Conservation (phyloP, 345 rosid species). For the Mercurialis annua region DNA sequence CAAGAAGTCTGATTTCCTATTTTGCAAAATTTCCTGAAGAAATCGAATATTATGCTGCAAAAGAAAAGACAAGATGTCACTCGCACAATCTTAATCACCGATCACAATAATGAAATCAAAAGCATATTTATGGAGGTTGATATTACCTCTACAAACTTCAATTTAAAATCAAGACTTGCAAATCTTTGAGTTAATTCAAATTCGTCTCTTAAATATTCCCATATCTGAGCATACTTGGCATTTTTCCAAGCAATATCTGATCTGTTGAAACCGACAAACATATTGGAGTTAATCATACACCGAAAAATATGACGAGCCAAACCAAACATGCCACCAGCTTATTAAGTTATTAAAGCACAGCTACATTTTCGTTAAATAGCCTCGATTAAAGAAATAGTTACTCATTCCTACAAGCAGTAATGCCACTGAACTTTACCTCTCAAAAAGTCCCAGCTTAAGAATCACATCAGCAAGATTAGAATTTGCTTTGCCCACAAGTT, state of each 20-base stretch:
- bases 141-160: conserved; percentile 86
- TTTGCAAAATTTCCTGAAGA: conserved; percentile 93
- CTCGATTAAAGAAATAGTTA: not conserved
- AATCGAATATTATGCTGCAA: conserved; percentile 91
- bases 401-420: not conserved
- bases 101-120: not conserved
- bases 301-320: not conserved
- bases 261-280: conserved; percentile 38
- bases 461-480: conserved; percentile 94
- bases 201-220: conserved; percentile 94
- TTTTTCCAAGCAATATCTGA: conserved; percentile 99
- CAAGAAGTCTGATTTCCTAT: conserved; percentile 86
- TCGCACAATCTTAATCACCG: not conserved
- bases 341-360: not conserved
- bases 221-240: conserved; percentile 86
- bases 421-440: conserved; percentile 53
- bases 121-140: not conserved
- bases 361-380: not conserved
- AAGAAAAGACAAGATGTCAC: not conserved
- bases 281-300: not conserved
- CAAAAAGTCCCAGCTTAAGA: conserved; percentile 94
- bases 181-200: conserved; percentile 88
- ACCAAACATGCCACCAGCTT: not conserved
- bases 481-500: conserved; percentile 92
- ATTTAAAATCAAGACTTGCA: conserved; percentile 85